Conservation (phyloP, 345 rosid species). For the Cardiospermum halicacabum region DNA sequence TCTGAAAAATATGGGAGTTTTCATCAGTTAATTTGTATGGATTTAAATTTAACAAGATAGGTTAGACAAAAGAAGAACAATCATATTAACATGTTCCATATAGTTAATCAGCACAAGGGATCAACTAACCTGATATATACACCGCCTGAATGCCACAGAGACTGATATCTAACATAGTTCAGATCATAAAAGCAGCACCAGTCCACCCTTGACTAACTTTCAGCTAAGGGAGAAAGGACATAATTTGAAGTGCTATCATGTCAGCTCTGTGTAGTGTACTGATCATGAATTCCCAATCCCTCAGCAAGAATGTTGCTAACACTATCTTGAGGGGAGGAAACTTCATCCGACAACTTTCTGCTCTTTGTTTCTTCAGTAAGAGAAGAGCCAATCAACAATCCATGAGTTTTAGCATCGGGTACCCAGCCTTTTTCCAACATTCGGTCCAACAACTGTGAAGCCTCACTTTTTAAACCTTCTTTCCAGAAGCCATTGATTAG, state of each 20-base stretch:
- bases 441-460: conserved; percentile 29
- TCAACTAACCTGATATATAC: conserved; percentile 5
- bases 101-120: neutral
- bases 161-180: neutral
- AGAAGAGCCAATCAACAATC: conserved; percentile 36
- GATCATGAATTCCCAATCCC: conserved; percentile 23
- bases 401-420: conserved; percentile 41
- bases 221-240: neutral
- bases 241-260: neutral
- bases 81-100: neutral
- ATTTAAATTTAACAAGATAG: too few relatives aligned
- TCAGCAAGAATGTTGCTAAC: conserved; percentile 37
- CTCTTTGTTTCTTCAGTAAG: conserved; percentile 17
- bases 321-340: conserved; percentile 25
- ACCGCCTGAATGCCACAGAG: neutral
- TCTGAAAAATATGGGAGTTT: neutral
- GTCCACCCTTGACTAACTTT: neutral
- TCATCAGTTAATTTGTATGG: neutral
- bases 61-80: neutral
- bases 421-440: conserved; percentile 59
- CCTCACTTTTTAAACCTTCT: conserved; percentile 37
- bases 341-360: conserved; percentile 4
- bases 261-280: neutral
- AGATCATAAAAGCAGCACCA: neutral
- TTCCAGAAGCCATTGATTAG: conserved; percentile 41